These are phyloP conservation scores for Pezicula carpinea DNA, from an alignment of 2,329 filamentous ascomycete genomes.

Conservation along the genomic window DNA sequence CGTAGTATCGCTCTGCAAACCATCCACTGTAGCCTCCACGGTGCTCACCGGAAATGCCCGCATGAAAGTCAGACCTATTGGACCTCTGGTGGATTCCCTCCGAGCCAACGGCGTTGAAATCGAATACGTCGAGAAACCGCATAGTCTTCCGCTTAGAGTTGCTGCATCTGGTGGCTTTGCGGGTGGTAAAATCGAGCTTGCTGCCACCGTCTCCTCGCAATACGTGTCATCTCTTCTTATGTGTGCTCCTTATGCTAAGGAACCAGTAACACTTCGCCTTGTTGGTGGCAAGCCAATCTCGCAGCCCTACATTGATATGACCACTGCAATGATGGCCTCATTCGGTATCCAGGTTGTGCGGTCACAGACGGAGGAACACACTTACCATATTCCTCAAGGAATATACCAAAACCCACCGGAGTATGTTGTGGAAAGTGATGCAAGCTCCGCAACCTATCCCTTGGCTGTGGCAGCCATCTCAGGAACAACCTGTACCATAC, in stretches of 20 bases:
- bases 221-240: slow-evolving; percentile 96
- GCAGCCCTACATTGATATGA: slow-evolving; percentile 98
- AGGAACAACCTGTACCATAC: slow-evolving; percentile 90
- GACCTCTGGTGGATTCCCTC: slow-evolving; percentile 85
- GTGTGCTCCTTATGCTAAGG: slow-evolving; percentile 94
- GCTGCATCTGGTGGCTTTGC: slow-evolving; percentile 77
- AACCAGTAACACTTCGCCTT: slow-evolving; percentile 82
- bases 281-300: slow-evolving; percentile 98
- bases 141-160: slow-evolving; percentile 80
- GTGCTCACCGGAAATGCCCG: slow-evolving; percentile 88
- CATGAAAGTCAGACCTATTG: slow-evolving; percentile 95
- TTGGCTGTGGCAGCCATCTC: slow-evolving; percentile 92
- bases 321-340: slow-evolving; percentile 90
- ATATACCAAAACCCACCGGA: slow-evolving; percentile 77
- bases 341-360: slow-evolving; percentile 81
- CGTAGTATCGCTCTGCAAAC: slow-evolving; percentile 76
- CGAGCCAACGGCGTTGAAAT: slow-evolving; percentile 82
- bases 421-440: slow-evolving; percentile 94
- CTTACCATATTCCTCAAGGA: slow-evolving; percentile 88
- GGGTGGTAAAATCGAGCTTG: slow-evolving; percentile 84
- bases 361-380: slow-evolving; percentile 76
- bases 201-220: slow-evolving; percentile 96
- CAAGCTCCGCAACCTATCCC: slow-evolving; percentile 95
- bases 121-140: slow-evolving; percentile 77
- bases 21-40: slow-evolving; percentile 61